These are phyloP conservation scores for Trichoderma asperelloides DNA, from an alignment of 495 filamentous ascomycete species.

Conservation along the genomic window DNA sequence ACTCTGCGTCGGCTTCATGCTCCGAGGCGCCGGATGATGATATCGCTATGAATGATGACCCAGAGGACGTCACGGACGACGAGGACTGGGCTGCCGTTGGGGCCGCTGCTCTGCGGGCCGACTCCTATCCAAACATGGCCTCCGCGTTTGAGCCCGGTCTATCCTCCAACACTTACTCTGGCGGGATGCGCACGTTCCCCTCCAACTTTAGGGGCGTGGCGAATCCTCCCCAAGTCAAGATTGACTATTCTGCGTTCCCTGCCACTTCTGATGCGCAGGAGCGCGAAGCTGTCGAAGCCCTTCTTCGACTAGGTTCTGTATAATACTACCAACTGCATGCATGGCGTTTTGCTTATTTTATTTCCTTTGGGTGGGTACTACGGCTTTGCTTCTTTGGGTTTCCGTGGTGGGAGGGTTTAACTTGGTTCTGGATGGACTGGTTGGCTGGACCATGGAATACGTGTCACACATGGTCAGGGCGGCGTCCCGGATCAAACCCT, in stretches of 20 bases:
- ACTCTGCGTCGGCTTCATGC: conserved; percentile 60
- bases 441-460: conserved; percentile 10
- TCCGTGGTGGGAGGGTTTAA: background rate
- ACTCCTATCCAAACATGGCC: conserved; percentile 43
- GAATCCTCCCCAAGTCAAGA: conserved; percentile 35
- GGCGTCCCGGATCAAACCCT: conserved; percentile 6
- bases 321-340: conserved; percentile 44
- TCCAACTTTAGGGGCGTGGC: conserved; percentile 34
- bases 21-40: conserved; percentile 69
- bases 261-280: conserved; percentile 57
- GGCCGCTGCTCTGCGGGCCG: conserved; percentile 70
- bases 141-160: conserved; percentile 18
- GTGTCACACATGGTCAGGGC: conserved; percentile 7
- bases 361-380: background rate
- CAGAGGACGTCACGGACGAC: conserved; percentile 86
- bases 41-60: conserved; percentile 53
- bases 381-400: background rate
- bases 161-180: conserved; percentile 21
- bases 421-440: background rate
- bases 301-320: conserved; percentile 79
- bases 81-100: conserved; percentile 95
- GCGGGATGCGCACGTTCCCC: conserved; percentile 37
- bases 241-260: conserved; percentile 42
- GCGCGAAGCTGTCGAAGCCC: conserved; percentile 75
- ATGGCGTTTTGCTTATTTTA: conserved; percentile 19